Base-by-base conservation (phyloP, 192 early-diverging fungal genomes). In the Gigaspora rosea region DNA sequence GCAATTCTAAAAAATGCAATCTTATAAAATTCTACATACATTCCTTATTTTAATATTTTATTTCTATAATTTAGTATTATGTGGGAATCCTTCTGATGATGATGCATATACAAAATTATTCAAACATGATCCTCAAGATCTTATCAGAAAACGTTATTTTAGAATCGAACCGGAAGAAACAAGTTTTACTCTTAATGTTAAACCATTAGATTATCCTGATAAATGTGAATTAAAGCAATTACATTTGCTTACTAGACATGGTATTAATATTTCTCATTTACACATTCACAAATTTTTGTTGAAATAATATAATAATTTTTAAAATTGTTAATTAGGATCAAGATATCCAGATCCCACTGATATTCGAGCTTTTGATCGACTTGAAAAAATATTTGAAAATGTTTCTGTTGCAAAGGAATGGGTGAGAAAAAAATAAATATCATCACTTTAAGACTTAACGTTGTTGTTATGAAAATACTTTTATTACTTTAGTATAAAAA, bases 351-450 rank as follows among this genome's bases (percentile, higher is more conserved):
- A 2, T 58, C 15, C n/a, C 7, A 18, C 6, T 11, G 57, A 58
- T 18, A n/a, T 20, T 11, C 6, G 0, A 18, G 57, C 6, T 7
- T 58, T 18, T 58, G 57, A 58, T 20, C 12, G 1, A 18, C 18
- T 58, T 6, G 57, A 58, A 58, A 1, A n/a, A 58, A 2, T 20
- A 58, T 58, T 58, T n/a, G 57, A 1, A 16, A 58, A 58, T 58
- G 57, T 58, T n/a, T n/a, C 57, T 58, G 18, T 58, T 58, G n/a
- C 57, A 58, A 58, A 58, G 18, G 57, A 58, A 58, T 58, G n/a
- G 0, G 57, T 58, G 4, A 1, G 27, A 27, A 27, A 27, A 1
- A 27, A 27, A 27, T 0, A 0, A 58, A 58, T n/a, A 58, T n/a
- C 10, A 58, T 58, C 18, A 58, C 18, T 58, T 58, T n/a, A 6